These are phyloP conservation scores for Teunomyces kruisii DNA, from an alignment of 805 yeast genomes.

Conservation along the genomic window DNA sequence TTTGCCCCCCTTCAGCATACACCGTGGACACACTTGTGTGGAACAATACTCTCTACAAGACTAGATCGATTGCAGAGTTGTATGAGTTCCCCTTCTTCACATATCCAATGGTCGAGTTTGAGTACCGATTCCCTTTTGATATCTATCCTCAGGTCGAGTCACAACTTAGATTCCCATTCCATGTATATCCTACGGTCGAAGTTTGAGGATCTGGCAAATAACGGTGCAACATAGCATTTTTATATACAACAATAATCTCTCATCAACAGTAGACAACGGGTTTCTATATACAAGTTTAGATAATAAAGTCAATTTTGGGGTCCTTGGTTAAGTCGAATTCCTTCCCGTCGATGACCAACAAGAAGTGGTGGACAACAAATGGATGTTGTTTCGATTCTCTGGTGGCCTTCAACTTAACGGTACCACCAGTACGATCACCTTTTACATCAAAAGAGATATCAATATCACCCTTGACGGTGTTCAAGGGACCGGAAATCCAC, in stretches of 20 bases:
- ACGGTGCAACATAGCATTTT: no score
- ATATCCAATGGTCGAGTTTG: neutral
- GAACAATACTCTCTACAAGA: neutral
- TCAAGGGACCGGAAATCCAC: slow-evolving; percentile 84
- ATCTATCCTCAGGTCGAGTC: neutral
- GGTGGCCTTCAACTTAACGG: slow-evolving; percentile 67
- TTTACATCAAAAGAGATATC: slow-evolving; percentile 68
- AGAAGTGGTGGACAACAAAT: slow-evolving; percentile 34
- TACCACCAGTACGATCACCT: slow-evolving; percentile 60
- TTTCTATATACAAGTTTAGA: slow-evolving; percentile 11
- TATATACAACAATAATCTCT: neutral
- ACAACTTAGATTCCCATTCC: neutral
- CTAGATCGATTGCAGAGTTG: neutral
- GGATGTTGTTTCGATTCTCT: slow-evolving; percentile 57
- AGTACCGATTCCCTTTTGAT: neutral
- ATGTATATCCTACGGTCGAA: neutral
- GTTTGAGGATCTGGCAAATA: no score
- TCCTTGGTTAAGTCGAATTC: slow-evolving; percentile 29
- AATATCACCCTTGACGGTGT: slow-evolving; percentile 79
- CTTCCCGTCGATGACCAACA: slow-evolving; percentile 20
- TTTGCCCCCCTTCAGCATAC: neutral
- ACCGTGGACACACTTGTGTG: neutral
- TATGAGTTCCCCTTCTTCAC: neutral
- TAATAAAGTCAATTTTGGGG: slow-evolving; percentile 26
- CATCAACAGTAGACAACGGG: no score